Base-by-base conservation (phyloP, 495 filamentous ascomycete genomes). In the Aspergillus cristatus region DNA sequence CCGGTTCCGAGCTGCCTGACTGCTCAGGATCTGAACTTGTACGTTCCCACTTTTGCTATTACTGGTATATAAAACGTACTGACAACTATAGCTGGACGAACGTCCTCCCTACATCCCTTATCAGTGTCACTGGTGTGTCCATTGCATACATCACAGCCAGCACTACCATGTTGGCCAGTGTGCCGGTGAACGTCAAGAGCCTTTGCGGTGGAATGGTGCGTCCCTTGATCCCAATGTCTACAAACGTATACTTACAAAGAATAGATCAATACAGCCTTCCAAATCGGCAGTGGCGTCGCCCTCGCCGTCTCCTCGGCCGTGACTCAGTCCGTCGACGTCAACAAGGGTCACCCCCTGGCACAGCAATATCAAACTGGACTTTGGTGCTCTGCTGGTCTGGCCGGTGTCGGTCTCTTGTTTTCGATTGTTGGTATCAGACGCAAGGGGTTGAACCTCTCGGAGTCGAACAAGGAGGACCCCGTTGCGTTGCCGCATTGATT, bases 261-360 rank as follows among this genome's bases (percentile, higher is more conserved):
- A 10, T 28, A 57, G 56, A 54, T 62, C 3, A 62, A 62, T 34
- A 62, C 58, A 12, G 56, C 58, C 32, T 62, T 62, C 34, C 58
- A 62, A 47, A 62, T 62, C 20, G 58, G 58, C 15, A 60, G 56
- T 16, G 58, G 58, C 10, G 55, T 60, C 3, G 51, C 58, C 1
- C 43, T 62, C 29, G 58, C 58, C 22, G 57, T 62, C 26, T 62
- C 58, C 0, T 54, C 58, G 1, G 58, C 58, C 13, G 58, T 58
- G 3, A 62, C 58, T 13, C 46, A 57, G 28, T 50, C 47, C 0
- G 56, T 53, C 3, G 58, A 62, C 28, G 59, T 62, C 20, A 33
- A 55, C 10, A 52, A 60, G 35, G 54, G 50, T 26, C 58, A 62
- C 17, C 39, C 29, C 3, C 44, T 58, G 12, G 42, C 54, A 0